These are phyloP conservation scores for Murraya paniculata DNA, from an alignment of 345 rosid genomes.

Conservation along the genomic window DNA sequence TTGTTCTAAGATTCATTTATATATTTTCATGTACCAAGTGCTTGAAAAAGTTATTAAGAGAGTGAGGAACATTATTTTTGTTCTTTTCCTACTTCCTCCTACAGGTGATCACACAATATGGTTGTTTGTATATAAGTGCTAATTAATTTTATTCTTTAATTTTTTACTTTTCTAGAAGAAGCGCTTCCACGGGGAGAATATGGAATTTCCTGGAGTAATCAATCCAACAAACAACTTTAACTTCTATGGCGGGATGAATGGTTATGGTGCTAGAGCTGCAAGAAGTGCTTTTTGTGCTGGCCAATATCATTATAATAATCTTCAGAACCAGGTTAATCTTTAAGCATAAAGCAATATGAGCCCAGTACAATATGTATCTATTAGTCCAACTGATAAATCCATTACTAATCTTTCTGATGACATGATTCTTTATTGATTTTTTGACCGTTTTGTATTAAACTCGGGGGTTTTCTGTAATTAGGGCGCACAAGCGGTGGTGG, in stretches of 20 bases:
- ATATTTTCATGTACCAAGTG: neutral
- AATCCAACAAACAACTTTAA: slow-evolving; percentile 17
- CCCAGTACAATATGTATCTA: neutral
- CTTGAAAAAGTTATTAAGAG: neutral
- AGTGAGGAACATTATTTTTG: neutral
- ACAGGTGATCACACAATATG: neutral
- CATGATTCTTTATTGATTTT: neutral
- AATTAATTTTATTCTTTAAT: too few species aligned
- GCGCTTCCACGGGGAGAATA: slow-evolving; percentile 35
- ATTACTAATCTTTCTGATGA: neutral
- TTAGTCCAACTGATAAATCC: neutral
- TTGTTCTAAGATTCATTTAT: neutral
- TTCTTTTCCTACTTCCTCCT: neutral
- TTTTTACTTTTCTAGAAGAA: slow-evolving; percentile 39
- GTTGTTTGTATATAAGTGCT: neutral
- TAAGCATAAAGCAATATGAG: neutral
- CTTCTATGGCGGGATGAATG: slow-evolving; percentile 16
- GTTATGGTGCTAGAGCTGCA: slow-evolving; percentile 20
- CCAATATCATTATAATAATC: slow-evolving; percentile 7
- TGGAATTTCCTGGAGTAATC: slow-evolving; percentile 26
- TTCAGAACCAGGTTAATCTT: slow-evolving; percentile 22
- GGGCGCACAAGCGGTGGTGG: slow-evolving; percentile 32
- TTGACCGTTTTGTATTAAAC: neutral
- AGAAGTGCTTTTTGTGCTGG: slow-evolving; percentile 22
- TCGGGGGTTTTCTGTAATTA: neutral